A percentile compares a stretch with the other conserved stretches of the same genome.
Conservation (phyloP, 2,329 filamentous ascomycete genomes). For the Neofusicoccum kwambonambiense region DNA sequence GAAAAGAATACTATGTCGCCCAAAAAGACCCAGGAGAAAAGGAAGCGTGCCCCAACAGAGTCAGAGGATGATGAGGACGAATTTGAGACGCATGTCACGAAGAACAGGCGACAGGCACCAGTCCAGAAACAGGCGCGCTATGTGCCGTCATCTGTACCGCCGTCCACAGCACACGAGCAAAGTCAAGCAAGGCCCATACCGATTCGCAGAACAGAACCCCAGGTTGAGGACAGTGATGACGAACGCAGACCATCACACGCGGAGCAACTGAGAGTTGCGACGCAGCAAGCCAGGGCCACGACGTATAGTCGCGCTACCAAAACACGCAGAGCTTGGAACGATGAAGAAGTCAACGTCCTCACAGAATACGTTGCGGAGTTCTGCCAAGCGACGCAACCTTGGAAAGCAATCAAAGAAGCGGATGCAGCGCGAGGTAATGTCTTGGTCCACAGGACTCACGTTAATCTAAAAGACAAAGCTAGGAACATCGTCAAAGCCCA, state of each 20-base stretch:
- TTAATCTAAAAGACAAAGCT: constrained; percentile 51
- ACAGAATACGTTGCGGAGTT: background rate
- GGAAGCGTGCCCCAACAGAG: constrained; percentile 26
- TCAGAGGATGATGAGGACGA: constrained; percentile 42
- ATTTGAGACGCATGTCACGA: constrained; percentile 40
- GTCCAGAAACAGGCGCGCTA: constrained; percentile 23
- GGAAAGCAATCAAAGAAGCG: background rate
- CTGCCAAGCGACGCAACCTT: background rate
- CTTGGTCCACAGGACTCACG: constrained; percentile 45
- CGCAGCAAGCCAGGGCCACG: background rate
- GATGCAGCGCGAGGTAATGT: background rate
- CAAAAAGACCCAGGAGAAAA: constrained; percentile 26
- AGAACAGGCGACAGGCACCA: constrained; percentile 31
- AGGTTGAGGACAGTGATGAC: background rate
- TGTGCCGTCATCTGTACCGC: background rate
- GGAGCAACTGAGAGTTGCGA: background rate
- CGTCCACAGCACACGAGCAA: background rate
- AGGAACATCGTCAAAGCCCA: constrained; percentile 40
- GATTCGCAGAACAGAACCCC: background rate
- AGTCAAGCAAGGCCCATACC: background rate
- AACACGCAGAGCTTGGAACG: constrained; percentile 19
- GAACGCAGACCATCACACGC: background rate
- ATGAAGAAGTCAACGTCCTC: background rate
- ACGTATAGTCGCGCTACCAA: background rate
- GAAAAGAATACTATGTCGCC: constrained; percentile 22